Evolutionary conservation across 495 filamentous ascomycete species (phyloP).

Genomic region (Endocarpon pusillum): DNA sequence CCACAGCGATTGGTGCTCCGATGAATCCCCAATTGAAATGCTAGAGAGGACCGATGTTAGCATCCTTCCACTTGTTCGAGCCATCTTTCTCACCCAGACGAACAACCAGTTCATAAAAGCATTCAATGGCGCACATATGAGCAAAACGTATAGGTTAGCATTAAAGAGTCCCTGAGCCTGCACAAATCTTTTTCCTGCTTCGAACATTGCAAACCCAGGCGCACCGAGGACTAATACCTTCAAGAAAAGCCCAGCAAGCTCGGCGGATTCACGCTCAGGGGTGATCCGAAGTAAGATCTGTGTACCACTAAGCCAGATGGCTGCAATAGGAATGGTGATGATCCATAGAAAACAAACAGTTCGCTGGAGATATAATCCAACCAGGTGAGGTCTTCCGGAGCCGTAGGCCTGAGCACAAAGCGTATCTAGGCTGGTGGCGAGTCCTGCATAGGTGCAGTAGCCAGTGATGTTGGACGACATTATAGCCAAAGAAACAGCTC

Average conservation of each 20-base stretch:
- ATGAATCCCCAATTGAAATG: constrained; percentile 37
- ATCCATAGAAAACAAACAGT: constrained; percentile 50
- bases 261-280: constrained; percentile 41
- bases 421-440: constrained; percentile 55
- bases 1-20: constrained; percentile 37
- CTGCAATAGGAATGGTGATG: constrained; percentile 43
- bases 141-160: constrained; percentile 46
- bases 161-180: constrained; percentile 57
- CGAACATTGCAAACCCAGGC: constrained; percentile 52
- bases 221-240: constrained; percentile 45
- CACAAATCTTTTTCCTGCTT: constrained; percentile 52
- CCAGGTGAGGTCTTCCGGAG: constrained; percentile 46
- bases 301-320: constrained; percentile 40
- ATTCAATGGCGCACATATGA: constrained; percentile 50
- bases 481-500: constrained; percentile 46
- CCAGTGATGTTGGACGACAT: constrained; percentile 64
- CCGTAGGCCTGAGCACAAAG: constrained; percentile 63
- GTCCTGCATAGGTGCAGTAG: constrained; percentile 52
- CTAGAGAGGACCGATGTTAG: neutral
- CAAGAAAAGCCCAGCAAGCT: constrained; percentile 50
- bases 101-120: constrained; percentile 50
- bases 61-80: neutral
- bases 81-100: constrained; percentile 34
- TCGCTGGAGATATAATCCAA: constrained; percentile 53
- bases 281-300: constrained; percentile 39